A percentile compares a stretch with the other conserved stretches of the same genome.
These are phyloP conservation scores for Microstegium vimineum DNA, from an alignment of 176 grass and related monocot genomes.

Conservation along the genomic window DNA sequence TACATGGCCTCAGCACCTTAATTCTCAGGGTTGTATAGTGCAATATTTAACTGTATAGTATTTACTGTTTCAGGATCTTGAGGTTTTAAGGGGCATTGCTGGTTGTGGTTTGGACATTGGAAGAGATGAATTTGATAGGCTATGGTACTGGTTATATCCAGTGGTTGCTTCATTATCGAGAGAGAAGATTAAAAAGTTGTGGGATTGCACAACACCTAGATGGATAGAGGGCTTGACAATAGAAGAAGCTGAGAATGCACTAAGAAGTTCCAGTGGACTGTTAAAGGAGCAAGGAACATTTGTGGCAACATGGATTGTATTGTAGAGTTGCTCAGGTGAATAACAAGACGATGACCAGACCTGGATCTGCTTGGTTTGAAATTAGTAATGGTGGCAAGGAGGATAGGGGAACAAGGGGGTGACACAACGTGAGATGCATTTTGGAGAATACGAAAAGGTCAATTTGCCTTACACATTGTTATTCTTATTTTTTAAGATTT, in stretches of 20 bases:
- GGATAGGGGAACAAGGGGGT: no score
- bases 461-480: no score
- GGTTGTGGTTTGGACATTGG: slow-evolving; percentile 65
- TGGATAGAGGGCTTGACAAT: slow-evolving; percentile 82
- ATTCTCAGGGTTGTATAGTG: not conserved
- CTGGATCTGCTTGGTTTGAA: no score
- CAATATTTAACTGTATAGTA: not conserved
- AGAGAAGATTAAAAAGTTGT: slow-evolving; percentile 63
- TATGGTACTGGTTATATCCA: slow-evolving; percentile 95
- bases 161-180: slow-evolving; percentile 70
- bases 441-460: no score
- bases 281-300: slow-evolving; percentile 57
- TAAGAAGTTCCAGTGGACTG: slow-evolving; percentile 42
- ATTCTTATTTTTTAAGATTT: no score
- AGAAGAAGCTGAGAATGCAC: slow-evolving; percentile 66
- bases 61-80: slow-evolving; percentile 57
- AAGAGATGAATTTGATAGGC: slow-evolving; percentile 68
- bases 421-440: no score
- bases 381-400: no score
- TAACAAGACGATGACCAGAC: no score
- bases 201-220: slow-evolving; percentile 58
- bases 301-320: no score
- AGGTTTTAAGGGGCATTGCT: slow-evolving; percentile 68
- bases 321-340: no score
- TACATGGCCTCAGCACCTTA: not conserved